Evolutionary conservation across 192 early-diverging fungal genomes (phyloP).

Genomic region (Kappamyces sp.): DNA sequence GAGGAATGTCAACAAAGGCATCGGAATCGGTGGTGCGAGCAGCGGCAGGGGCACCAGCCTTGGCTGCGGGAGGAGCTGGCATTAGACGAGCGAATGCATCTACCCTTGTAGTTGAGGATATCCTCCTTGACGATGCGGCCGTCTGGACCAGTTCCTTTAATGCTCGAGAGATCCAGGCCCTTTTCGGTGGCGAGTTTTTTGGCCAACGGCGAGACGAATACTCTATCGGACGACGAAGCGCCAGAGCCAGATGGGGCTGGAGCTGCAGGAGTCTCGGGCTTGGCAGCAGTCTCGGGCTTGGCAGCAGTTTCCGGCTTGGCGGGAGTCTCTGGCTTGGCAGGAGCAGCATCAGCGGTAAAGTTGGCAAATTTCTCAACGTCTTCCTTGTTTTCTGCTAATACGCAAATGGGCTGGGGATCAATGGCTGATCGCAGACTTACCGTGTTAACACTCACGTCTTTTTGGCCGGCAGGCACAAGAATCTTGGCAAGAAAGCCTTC

Average conservation of each 20-base stretch:
- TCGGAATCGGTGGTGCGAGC: constrained; percentile 16
- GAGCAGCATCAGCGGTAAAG: constrained; percentile 43
- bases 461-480: constrained; percentile 66
- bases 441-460: constrained; percentile 80
- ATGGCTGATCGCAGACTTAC: constrained; percentile 33
- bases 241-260: constrained; percentile 33
- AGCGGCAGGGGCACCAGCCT: constrained; percentile 20
- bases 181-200: constrained; percentile 80
- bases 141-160: constrained; percentile 82
- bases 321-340: constrained; percentile 14
- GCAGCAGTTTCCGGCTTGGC: constrained; percentile 24
- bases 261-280: constrained; percentile 1
- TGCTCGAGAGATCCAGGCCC: constrained; percentile 64
- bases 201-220: constrained; percentile 82
- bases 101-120: constrained; percentile 62
- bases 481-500: constrained; percentile 95
- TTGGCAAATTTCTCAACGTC: constrained; percentile 84
- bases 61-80: constrained; percentile 10
- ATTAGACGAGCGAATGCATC: background rate
- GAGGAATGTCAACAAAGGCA: constrained; percentile 37
- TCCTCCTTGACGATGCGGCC: constrained; percentile 91
- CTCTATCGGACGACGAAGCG: constrained; percentile 46
- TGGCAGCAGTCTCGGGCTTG: constrained; percentile 21
- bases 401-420: constrained; percentile 67
- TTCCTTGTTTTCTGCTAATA: constrained; percentile 85